Conservation (phyloP, 139 green algal species). For the Chlamydomonas sphaeroides region DNA sequence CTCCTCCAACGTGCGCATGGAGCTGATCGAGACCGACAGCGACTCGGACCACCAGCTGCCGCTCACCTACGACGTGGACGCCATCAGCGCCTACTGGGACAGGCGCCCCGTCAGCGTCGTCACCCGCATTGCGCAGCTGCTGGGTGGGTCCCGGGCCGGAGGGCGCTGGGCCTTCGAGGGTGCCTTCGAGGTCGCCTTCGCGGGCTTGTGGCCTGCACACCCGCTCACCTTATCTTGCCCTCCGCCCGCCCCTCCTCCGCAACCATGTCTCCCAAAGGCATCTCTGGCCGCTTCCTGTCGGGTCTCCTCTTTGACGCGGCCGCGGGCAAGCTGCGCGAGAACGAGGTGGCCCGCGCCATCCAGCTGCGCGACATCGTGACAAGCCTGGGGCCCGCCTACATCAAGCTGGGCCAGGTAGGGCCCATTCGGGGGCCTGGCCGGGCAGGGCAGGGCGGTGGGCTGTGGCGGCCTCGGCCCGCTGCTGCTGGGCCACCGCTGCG, state of each 20-base stretch:
- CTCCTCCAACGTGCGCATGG: slow-evolving; percentile 70
- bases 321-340: slow-evolving; percentile 62
- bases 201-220: too few relatives aligned
- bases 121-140: slow-evolving; percentile 89
- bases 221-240: neutral
- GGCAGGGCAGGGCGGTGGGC: too few relatives aligned
- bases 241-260: neutral
- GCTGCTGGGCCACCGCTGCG: too few relatives aligned
- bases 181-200: too few relatives aligned
- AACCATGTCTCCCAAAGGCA: slow-evolving; percentile 53
- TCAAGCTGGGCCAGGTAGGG: slow-evolving; percentile 93
- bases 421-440: too few relatives aligned
- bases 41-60: slow-evolving; percentile 55
- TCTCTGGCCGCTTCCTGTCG: slow-evolving; percentile 84
- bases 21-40: slow-evolving; percentile 49
- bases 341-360: slow-evolving; percentile 80
- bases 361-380: slow-evolving; percentile 97
- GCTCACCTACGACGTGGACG: slow-evolving; percentile 87
- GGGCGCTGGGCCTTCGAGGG: too few relatives aligned
- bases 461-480: too few relatives aligned
- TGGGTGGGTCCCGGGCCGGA: slow-evolving; percentile 43
- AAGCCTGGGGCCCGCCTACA: slow-evolving; percentile 93
- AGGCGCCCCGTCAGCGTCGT: slow-evolving; percentile 83
- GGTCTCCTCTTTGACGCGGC: slow-evolving; percentile 73
- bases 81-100: slow-evolving; percentile 90